Evolutionary conservation across 345 rosid species (phyloP).

Genomic region (Erysimum cheiranthoides): DNA sequence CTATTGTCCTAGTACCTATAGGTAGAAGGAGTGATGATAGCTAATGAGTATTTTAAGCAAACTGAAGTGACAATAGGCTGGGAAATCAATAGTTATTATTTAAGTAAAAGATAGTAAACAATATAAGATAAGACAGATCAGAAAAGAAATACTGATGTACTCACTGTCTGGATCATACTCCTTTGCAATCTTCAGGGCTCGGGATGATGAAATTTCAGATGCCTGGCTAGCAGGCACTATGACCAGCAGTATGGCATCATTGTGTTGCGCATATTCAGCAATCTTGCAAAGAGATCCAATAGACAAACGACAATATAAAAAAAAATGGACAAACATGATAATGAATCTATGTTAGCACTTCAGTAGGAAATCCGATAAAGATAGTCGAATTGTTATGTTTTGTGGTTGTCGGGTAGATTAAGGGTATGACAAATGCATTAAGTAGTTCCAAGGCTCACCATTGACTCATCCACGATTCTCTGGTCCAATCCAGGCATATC

Average conservation of each 20-base stretch:
- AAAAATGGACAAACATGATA: constrained; percentile 8
- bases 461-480: constrained; percentile 81
- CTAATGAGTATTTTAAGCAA: constrained; percentile 17
- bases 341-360: not conserved
- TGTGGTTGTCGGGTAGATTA: not conserved
- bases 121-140: not conserved
- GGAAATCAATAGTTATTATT: constrained; percentile 20
- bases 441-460: constrained; percentile 61
- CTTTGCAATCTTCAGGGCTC: constrained; percentile 89
- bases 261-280: constrained; percentile 76
- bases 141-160: constrained; percentile 40
- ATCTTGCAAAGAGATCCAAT: constrained; percentile 55
- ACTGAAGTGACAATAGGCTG: constrained; percentile 4
- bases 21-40: constrained; percentile 21
- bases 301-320: constrained; percentile 31
- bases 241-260: constrained; percentile 90
- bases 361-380: not conserved
- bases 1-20: constrained; percentile 95
- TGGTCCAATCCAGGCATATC: constrained; percentile 99
- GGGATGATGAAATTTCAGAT: constrained; percentile 89
- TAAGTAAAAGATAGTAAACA: constrained; percentile 3
- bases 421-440: constrained; percentile 4
- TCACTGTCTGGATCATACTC: constrained; percentile 90
- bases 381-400: not conserved
- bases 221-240: constrained; percentile 89